These are phyloP conservation scores for Myxozyma nipponensis DNA, from an alignment of 805 yeast species.

Conservation along the genomic window DNA sequence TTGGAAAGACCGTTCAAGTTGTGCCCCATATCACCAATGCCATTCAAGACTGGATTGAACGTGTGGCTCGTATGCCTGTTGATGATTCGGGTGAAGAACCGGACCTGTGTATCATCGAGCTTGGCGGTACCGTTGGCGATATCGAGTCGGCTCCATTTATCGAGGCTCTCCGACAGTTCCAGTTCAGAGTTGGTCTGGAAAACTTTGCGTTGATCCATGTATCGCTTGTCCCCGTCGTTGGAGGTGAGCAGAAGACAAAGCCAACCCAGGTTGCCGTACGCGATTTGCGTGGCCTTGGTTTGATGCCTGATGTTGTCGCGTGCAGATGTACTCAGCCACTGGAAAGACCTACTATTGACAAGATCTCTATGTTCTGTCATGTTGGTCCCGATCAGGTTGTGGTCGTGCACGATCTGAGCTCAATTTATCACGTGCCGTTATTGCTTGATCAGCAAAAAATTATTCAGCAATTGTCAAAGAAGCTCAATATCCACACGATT, in stretches of 20 bases:
- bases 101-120: constrained; percentile 88
- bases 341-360: constrained; percentile 80
- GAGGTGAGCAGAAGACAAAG: constrained; percentile 98
- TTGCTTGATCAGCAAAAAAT: constrained; percentile 82
- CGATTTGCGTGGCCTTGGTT: constrained; percentile 91
- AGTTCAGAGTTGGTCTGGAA: constrained; percentile 90
- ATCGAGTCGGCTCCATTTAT: constrained; percentile 98
- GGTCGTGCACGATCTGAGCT: constrained; percentile 93
- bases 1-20: constrained; percentile 99
- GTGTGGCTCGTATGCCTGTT: constrained; percentile 86
- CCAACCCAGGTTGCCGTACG: constrained; percentile 99
- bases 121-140: constrained; percentile 99
- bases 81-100: constrained; percentile 85
- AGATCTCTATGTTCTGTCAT: constrained; percentile 98
- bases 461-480: constrained; percentile 64
- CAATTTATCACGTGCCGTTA: constrained; percentile 96
- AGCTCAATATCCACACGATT: constrained; percentile 57
- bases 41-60: constrained; percentile 97
- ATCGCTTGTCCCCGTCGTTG: constrained; percentile 94
- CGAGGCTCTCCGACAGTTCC: constrained; percentile 98
- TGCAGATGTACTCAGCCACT: constrained; percentile 89
- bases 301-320: constrained; percentile 95
- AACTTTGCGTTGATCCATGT: constrained; percentile 96
- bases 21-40: constrained; percentile 98
- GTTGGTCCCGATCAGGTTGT: constrained; percentile 98